Evolutionary conservation across 192 early-diverging fungal genomes (phyloP), one percentile per base, ranked within the genome.

Genomic region (Backusella sp.): DNA sequence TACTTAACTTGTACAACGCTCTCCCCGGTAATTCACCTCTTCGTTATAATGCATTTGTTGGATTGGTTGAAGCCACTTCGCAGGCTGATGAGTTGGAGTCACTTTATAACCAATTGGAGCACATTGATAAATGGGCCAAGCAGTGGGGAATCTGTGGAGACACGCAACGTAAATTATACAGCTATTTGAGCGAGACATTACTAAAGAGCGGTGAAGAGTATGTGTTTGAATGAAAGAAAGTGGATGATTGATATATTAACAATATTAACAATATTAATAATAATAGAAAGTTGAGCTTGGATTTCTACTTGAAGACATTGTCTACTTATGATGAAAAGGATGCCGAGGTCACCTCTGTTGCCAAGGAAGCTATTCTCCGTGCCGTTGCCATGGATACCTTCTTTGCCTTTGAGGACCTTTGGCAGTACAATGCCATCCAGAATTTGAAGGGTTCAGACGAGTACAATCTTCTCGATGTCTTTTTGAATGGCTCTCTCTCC

Each of bases 1-100:
- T 88, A 26, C 82, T 81, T 15, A 96, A 94, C 86, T 86, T 97
- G 69, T 98, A 94, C 89, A 97, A 96, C 84, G 86, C 91, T 71
- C 84, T 93, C 36, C 88, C 88, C 46, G 79, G 79, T 46, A 81
- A 78, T 66, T 87, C 80, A 21, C 70, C 86, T 69, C 86, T 86
- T 70, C 91, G 90, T 37, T 90, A 85, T 77, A 75, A 88, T 26
- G 91, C 93, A 73, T 97, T 95, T 78, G 69, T 84, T 53, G 84
- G 90, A 73, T 92, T 98, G 76, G 85, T 96, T 30, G 87, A 87
- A 44, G 87, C 94, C 76, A 95, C 94, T 19, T 84, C 87, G 37
- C 83, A 91, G 66, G 84, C 84, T 42, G 90, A 90, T 74, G 92
- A 93, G 69, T 78, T 94, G 46, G 91, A 92, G 59, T 81, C 88